Evolutionary conservation across 2,329 filamentous ascomycete species (phyloP), one percentile per base, ranked within the genome.

Genomic region (Gnomoniopsis sp.): DNA sequence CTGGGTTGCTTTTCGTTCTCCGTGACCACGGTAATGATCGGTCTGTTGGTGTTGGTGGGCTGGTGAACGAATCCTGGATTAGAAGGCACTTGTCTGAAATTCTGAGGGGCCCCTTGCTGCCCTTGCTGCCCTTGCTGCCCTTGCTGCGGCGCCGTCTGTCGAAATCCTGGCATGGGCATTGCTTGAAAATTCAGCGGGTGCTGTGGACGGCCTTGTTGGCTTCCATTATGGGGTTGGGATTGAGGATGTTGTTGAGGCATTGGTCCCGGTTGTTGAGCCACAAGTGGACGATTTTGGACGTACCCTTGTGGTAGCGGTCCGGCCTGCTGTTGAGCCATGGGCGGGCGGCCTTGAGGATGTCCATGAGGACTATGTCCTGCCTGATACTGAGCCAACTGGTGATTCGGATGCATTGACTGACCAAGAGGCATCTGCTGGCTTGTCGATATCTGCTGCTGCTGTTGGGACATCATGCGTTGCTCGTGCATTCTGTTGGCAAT

Each of bases 341-440:
- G 2, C 38, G 51, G 11, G 19, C 15, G 17, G 12, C 57, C 22
- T 50, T 47, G 21, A 52, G 47, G 15, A 21, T 19, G 3, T 19
- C 19, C 15, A 3, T 38, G 36, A 17, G 19, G 8, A 21, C 54
- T 43, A 6, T 44, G 46, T 49, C 51, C 46, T 14, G 47, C 47
- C 17, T 55, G 57, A n/a, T 30, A 36, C 8, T 41, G 49, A 49
- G 46, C 44, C 55, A 58, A 21, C 11, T 33, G 59, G 10, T 46
- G 43, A 17, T 4, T 46, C 14, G 34, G 34, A 43, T 43, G 38
- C 6, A 17, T 43, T 12, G 38, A 6, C 38, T 43, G 50, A 23
- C 22, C 44, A 6, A 38, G 38, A 15, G 12, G 50, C 14, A 44
- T 15, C 49, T 49, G 56, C 17, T 26, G 33, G 1, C 36, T 15